These are phyloP conservation scores for Termitomyces sp. DNA, from an alignment of 768 basidiomycete genomes.

Conservation along the genomic window DNA sequence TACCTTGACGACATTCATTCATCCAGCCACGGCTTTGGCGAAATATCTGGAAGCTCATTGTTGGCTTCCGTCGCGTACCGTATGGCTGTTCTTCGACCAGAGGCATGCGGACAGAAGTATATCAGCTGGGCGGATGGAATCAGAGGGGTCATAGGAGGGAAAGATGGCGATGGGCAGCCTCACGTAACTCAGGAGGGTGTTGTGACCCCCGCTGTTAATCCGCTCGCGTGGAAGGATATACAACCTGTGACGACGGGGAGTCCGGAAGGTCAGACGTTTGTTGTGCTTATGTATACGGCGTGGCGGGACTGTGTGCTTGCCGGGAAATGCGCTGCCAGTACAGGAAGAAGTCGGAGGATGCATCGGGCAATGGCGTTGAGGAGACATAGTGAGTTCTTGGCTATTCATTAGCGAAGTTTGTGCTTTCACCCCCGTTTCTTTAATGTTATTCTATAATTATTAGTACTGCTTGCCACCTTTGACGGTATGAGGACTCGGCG, in stretches of 20 bases:
- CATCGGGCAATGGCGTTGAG: background rate
- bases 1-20: conserved; percentile 30
- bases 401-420: background rate
- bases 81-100: conserved; percentile 33
- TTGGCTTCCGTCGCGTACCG: conserved; percentile 38
- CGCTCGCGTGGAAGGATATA: conserved; percentile 29
- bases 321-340: background rate
- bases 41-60: conserved; percentile 39
- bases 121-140: conserved; percentile 35
- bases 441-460: background rate
- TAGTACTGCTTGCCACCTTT: too few species aligned
- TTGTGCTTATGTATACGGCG: conserved; percentile 36
- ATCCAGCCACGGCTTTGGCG: conserved; percentile 35
- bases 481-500: too few species aligned
- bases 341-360: background rate
- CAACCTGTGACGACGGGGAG: conserved; percentile 29
- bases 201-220: conserved; percentile 35
- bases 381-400: background rate
- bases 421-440: background rate
- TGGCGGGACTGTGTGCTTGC: conserved; percentile 35
- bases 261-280: conserved; percentile 36
- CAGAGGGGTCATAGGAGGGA: conserved; percentile 15
- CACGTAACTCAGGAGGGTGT: conserved; percentile 29
- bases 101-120: conserved; percentile 25
- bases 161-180: conserved; percentile 22